These are phyloP conservation scores for Penicillium sp. DNA, from an alignment of 2,329 filamentous ascomycete genomes.

Conservation along the genomic window DNA sequence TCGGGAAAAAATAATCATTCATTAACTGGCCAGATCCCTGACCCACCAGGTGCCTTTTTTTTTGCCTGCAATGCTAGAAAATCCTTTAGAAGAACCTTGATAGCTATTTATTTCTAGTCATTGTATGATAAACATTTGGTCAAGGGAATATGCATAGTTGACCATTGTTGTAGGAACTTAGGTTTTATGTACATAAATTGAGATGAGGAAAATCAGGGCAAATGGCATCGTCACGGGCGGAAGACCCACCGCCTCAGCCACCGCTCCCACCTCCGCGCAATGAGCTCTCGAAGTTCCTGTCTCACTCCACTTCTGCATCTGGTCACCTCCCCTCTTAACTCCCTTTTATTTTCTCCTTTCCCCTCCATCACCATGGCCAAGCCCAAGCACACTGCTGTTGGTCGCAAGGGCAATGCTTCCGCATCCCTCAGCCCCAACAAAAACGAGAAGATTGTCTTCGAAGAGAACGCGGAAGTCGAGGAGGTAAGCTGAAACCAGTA, in stretches of 20 bases:
- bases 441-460: slow-evolving; percentile 37
- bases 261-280: slow-evolving; percentile 33
- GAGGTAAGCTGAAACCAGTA: slow-evolving; percentile 27
- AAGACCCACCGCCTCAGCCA: slow-evolving; percentile 9
- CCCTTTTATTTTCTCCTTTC: slow-evolving; percentile 14
- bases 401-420: slow-evolving; percentile 42
- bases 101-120: neutral
- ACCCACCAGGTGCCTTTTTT: neutral
- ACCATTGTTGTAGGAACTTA: too few relatives aligned
- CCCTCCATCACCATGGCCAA: slow-evolving; percentile 47
- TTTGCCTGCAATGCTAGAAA: neutral
- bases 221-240: neutral
- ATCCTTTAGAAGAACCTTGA: neutral
- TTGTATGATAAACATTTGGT: neutral
- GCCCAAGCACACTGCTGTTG: slow-evolving; percentile 28
- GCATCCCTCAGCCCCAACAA: slow-evolving; percentile 53
- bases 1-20: neutral
- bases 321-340: slow-evolving; percentile 16
- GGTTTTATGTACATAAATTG: neutral
- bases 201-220: neutral
- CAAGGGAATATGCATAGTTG: neutral
- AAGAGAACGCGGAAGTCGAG: slow-evolving; percentile 36
- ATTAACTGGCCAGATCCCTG: neutral
- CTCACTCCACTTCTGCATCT: neutral
- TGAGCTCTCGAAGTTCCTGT: slow-evolving; percentile 27